These are phyloP conservation scores for Penicillium olsonii DNA, from an alignment of 2,329 filamentous ascomycete genomes.

Conservation along the genomic window DNA sequence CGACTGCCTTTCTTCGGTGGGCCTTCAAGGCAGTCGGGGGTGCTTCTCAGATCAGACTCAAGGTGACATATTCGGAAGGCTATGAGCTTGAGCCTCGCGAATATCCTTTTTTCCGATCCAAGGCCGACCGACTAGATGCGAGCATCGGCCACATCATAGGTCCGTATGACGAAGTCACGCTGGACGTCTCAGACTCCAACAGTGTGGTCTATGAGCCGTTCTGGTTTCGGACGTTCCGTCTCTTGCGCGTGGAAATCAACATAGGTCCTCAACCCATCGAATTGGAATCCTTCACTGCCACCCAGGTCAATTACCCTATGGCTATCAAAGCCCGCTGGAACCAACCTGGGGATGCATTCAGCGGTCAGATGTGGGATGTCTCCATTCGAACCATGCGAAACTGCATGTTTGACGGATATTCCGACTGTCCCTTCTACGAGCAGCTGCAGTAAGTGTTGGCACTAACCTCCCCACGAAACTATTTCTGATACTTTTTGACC, in stretches of 20 bases:
- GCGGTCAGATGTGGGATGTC: slow-evolving; percentile 31
- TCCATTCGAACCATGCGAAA: slow-evolving; percentile 36
- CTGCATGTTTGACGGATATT: slow-evolving; percentile 40
- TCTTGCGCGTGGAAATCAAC: slow-evolving; percentile 34
- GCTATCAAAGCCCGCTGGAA: slow-evolving; percentile 30
- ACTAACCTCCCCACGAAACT: neutral
- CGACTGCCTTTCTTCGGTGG: slow-evolving; percentile 28
- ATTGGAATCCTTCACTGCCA: slow-evolving; percentile 28
- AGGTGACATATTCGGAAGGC: slow-evolving; percentile 35
- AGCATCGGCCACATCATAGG: slow-evolving; percentile 36
- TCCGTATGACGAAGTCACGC: slow-evolving; percentile 36
- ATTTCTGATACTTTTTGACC: neutral
- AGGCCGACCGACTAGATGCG: slow-evolving; percentile 39
- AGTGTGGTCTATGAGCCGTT: slow-evolving; percentile 38
- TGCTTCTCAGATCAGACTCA: slow-evolving; percentile 21
- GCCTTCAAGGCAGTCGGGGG: slow-evolving; percentile 17
- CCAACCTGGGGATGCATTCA: slow-evolving; percentile 13
- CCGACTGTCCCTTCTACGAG: slow-evolving; percentile 41
- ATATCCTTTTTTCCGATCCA: slow-evolving; percentile 44
- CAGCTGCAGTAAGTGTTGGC: slow-evolving; percentile 33
- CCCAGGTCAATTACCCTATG: slow-evolving; percentile 42
- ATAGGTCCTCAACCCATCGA: slow-evolving; percentile 26
- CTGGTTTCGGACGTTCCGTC: slow-evolving; percentile 45
- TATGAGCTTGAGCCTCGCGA: slow-evolving; percentile 35
- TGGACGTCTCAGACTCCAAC: slow-evolving; percentile 23